A percentile compares a stretch with the other conserved stretches of the same genome.
Conservation (phyloP, 495 filamentous ascomycete species). For the Penicillium angulare region DNA sequence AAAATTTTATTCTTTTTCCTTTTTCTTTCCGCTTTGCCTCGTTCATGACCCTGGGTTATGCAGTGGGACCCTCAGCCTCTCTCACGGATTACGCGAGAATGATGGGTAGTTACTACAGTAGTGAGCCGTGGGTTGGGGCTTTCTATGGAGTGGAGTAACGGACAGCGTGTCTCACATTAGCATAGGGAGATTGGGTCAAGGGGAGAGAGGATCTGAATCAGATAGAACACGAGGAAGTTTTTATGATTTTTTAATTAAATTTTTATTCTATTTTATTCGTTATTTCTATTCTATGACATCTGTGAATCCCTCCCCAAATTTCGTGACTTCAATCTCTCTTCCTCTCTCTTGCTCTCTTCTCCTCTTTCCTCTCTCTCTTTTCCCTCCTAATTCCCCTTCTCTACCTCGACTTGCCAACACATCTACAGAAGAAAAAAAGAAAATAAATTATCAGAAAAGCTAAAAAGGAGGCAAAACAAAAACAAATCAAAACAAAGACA, state of each 20-base stretch:
- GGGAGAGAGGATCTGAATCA: conserved; percentile 2
- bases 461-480: not conserved
- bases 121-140: conserved; percentile 11
- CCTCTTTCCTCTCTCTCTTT: not conserved
- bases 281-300: not conserved
- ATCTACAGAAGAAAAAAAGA: too few species aligned
- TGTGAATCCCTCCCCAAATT: too few species aligned
- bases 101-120: conserved; percentile 12
- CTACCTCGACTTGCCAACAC: too few species aligned
- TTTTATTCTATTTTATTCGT: not conserved
- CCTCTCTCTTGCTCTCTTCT: too few species aligned
- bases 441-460: not conserved
- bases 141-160: conserved; percentile 3
- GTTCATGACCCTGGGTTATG: not conserved
- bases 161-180: conserved; percentile 14
- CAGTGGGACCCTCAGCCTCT: conserved; percentile 7
- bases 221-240: not conserved
- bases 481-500: not conserved
- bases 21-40: not conserved
- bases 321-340: too few species aligned
- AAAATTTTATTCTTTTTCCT: not conserved
- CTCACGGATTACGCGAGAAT: conserved; percentile 21
- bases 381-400: not conserved
- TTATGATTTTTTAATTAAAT: not conserved
- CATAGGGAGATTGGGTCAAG: conserved; percentile 5